Percentiles rank a stretch among this genome's conserved stretches.
phyloP scores from a whole-genome alignment of 1,284 basidiomycete genomes.

The Sporisorium iseilematis-ciliati region DNA sequence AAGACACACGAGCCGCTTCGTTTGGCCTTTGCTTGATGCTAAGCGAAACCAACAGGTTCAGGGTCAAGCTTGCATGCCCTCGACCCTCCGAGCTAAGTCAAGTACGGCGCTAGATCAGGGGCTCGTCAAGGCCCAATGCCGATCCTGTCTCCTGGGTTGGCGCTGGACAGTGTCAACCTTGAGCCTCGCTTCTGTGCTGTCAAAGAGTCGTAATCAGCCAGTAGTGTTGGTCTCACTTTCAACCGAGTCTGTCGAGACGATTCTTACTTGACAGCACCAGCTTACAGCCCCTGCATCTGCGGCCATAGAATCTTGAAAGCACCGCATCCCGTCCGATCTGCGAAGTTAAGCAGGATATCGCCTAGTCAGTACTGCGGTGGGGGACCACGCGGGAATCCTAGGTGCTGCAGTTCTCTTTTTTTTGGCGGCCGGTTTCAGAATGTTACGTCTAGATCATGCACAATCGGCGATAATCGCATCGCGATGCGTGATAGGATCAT shows the following conservation, averaged over 20 bases:
- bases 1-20: conserved; percentile 12
- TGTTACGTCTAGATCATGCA: background rate
- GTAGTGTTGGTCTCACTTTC: no score
- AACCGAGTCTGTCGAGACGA: no score
- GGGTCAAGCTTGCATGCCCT: conserved; percentile 9
- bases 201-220: no score
- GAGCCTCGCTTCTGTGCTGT: no score
- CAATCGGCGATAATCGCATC: background rate
- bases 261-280: no score
- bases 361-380: conserved; percentile 85
- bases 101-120: no score
- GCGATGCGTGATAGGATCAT: conserved; percentile 9
- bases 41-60: background rate
- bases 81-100: background rate
- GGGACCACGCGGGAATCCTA: conserved; percentile 85
- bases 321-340: conserved; percentile 85
- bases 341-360: conserved; percentile 83
- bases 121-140: no score
- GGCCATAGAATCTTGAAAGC: conserved; percentile 83
- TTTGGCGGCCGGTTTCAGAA: background rate
- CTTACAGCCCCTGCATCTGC: conserved; percentile 72
- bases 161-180: no score
- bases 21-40: background rate
- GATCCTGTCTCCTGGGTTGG: no score
- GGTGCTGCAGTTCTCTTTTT: conserved; percentile 78